Evolutionary conservation across 2,329 filamentous ascomycete species (phyloP), one percentile per base, ranked within the genome.

Genomic region (Orbilia oligospora): DNA sequence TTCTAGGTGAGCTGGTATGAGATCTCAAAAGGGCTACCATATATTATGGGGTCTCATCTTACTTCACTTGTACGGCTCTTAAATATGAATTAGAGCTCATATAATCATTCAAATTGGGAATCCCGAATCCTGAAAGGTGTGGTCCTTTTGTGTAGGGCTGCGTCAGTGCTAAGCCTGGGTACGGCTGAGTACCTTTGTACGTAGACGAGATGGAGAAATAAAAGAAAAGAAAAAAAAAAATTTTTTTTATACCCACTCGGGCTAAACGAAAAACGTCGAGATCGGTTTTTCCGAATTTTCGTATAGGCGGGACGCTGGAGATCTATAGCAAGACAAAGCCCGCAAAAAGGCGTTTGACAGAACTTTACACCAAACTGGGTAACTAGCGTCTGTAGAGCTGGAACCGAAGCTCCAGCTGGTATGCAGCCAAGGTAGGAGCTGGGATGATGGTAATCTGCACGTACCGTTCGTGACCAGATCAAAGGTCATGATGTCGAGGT

Each of bases 401-500:
- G 67, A 70, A 71, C 33, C 41, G 41, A 56, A 71, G 67, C 67
- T 58, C 33, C 41, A 48, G 67, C 55, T 30, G 33, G 41, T 56
- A 68, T 63, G 67, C 44, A 71, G 56, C 44, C 44, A 64, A 71
- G 68, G 44, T 49, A 36, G 41, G 36, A 61, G 56, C 56, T 61
- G 56, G 53, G 33, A 61, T 24, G 18, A 22, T 36, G 36, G 24
- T 66, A 61, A 46, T 61, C 53, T 73, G 70, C 70, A 73, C 6
- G 53, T 63, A 20, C 51, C 20, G 33, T 64, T 22, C 73, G 55
- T 77, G 67, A 77, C 73, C 73, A 63, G 51, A 38, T 61, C 53
- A 24, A 65, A 67, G 58, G 73, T 77, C 73, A 77, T 77, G 72
- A 77, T 77, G 73, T 61, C 51, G 58, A 77, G 63, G 73, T 77